Evolutionary conservation across 2,329 filamentous ascomycete genomes (phyloP).

Genomic region (Coleophoma crateriformis): DNA sequence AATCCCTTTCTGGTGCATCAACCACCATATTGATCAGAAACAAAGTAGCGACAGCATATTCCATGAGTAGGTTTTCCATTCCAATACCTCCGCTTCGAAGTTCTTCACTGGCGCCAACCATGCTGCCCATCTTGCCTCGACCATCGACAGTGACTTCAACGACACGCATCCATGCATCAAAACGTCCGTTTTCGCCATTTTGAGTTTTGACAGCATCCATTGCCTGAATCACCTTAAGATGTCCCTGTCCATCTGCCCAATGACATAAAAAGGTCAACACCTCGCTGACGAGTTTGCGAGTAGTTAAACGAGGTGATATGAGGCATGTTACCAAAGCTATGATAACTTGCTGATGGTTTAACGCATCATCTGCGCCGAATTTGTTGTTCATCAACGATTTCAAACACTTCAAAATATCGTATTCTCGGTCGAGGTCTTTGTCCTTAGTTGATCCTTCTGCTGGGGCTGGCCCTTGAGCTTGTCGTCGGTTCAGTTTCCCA

Average conservation of each 20-base stretch:
- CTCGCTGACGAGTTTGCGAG: conserved; percentile 90
- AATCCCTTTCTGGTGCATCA: conserved; percentile 81
- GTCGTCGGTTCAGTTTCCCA: conserved; percentile 88
- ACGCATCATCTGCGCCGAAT: conserved; percentile 92
- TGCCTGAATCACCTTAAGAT: conserved; percentile 88
- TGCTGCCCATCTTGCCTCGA: conserved; percentile 95
- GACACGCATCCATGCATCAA: conserved; percentile 97
- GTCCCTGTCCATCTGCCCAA: conserved; percentile 84
- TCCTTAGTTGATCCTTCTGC: conserved; percentile 49
- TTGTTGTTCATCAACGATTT: conserved; percentile 99
- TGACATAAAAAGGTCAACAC: conserved; percentile 94
- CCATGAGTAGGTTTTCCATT: conserved; percentile 98
- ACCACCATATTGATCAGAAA: conserved; percentile 96
- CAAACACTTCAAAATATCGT: conserved; percentile 95
- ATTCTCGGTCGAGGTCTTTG: conserved; percentile 69
- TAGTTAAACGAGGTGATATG: conserved; percentile 83
- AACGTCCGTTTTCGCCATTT: conserved; percentile 87
- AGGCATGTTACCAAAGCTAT: conserved; percentile 82
- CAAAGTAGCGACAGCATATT: conserved; percentile 92
- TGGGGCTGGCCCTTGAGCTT: conserved; percentile 57
- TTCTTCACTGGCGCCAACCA: conserved; percentile 95
- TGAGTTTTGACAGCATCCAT: conserved; percentile 87
- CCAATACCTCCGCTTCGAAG: conserved; percentile 92
- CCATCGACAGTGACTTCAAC: conserved; percentile 97
- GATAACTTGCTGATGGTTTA: conserved; percentile 84